Percentiles rank a stretch among this genome's conserved stretches.
These are phyloP conservation scores for Globisporangium cylindrosporum DNA, from an alignment of 352 stramenopile genomes.

Conservation along the genomic window DNA sequence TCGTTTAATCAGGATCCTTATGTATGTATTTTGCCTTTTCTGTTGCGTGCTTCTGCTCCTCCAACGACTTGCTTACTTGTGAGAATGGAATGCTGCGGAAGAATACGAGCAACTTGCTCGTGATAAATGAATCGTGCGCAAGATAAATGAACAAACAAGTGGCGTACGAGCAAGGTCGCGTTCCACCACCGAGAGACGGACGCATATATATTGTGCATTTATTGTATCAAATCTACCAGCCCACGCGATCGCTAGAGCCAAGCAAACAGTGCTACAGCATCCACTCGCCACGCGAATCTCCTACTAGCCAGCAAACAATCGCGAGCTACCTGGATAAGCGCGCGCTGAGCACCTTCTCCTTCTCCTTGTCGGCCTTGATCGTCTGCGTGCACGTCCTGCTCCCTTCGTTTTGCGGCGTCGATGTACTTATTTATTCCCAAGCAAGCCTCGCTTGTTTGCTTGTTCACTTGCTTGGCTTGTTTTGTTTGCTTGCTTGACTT, in stretches of 20 bases:
- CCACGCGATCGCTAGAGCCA: not conserved
- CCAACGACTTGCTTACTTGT: not conserved
- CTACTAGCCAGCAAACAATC: not conserved
- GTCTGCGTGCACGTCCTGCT: not conserved
- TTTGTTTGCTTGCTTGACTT: not conserved
- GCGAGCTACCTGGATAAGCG: not conserved
- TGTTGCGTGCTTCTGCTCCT: not conserved
- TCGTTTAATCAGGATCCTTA: not conserved
- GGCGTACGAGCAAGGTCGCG: slow-evolving; percentile 1
- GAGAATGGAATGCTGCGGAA: not conserved
- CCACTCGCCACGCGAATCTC: not conserved
- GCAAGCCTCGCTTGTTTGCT: not conserved
- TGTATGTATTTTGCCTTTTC: not conserved
- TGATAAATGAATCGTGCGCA: too few species aligned
- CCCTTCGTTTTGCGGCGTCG: not conserved
- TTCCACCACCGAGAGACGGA: not conserved
- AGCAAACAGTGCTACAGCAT: not conserved
- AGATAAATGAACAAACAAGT: not conserved
- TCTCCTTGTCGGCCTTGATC: not conserved
- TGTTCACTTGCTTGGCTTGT: not conserved
- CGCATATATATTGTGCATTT: slow-evolving; percentile 17
- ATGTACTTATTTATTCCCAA: slow-evolving; percentile 5
- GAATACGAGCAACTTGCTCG: not conserved
- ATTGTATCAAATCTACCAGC: slow-evolving; percentile 11
- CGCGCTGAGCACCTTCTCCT: not conserved